phyloP scores from a whole-genome alignment of 352 stramenopile species.

The Pythium monospermum region DNA sequence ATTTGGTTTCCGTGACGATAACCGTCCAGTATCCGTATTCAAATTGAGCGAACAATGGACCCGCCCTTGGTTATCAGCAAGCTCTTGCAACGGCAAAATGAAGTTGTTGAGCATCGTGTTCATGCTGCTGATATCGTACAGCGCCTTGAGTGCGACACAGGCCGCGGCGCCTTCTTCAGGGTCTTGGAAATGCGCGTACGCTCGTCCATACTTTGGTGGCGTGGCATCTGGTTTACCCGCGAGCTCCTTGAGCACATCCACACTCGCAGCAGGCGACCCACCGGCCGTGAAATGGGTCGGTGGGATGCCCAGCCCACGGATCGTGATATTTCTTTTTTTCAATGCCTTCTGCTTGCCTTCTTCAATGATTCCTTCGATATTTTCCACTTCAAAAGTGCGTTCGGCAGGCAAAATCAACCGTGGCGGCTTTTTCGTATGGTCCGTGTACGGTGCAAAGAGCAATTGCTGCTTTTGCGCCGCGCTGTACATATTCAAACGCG shows the following conservation, averaged over 20 bases:
- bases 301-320: slow-evolving; percentile 88
- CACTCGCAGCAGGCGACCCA: slow-evolving; percentile 90
- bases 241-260: slow-evolving; percentile 92
- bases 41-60: slow-evolving; percentile 99
- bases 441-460: slow-evolving; percentile 92
- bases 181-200: slow-evolving; percentile 93
- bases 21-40: slow-evolving; percentile 98
- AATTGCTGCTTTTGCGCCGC: slow-evolving; percentile 93
- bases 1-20: slow-evolving; percentile 97
- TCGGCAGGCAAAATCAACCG: slow-evolving; percentile 64
- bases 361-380: slow-evolving; percentile 68
- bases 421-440: slow-evolving; percentile 60
- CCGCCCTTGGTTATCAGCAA: slow-evolving; percentile 91
- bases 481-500: slow-evolving; percentile 94
- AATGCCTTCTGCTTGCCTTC: slow-evolving; percentile 60
- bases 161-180: slow-evolving; percentile 90
- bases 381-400: slow-evolving; percentile 77
- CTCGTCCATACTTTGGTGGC: slow-evolving; percentile 65
- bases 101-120: slow-evolving; percentile 99
- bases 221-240: slow-evolving; percentile 87
- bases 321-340: slow-evolving; percentile 80
- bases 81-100: slow-evolving; percentile 88
- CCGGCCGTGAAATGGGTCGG: slow-evolving; percentile 91
- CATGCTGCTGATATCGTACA: slow-evolving; percentile 96
- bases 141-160: slow-evolving; percentile 92